Percentiles rank a stretch among this genome's conserved stretches.
Conservation (phyloP, 1,284 basidiomycete genomes). For the Porogramme epimiltina region DNA sequence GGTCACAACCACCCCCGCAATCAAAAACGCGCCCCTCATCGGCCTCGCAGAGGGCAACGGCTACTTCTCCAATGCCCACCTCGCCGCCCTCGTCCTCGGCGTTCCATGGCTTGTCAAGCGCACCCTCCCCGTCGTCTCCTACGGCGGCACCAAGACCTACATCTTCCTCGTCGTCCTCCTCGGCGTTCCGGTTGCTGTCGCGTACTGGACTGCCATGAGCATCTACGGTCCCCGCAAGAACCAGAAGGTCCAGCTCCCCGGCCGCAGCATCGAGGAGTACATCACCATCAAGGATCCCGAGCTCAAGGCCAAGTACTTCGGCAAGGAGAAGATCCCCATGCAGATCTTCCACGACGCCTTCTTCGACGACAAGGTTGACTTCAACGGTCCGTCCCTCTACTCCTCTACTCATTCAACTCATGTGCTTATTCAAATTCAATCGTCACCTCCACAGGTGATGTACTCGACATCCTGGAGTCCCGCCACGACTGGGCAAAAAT, state of each 20-base stretch:
- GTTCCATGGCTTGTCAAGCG: conserved; percentile 85
- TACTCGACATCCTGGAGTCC: conserved; percentile 92
- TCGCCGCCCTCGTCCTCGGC: conserved; percentile 75
- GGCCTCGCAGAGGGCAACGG: conserved; percentile 88
- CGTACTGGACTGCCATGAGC: conserved; percentile 91
- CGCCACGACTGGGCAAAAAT: conserved; percentile 96
- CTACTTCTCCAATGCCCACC: conserved; percentile 80
- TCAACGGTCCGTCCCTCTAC: conserved; percentile 69
- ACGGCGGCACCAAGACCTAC: conserved; percentile 84
- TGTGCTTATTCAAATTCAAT: conserved; percentile 2
- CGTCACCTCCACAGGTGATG: conserved; percentile 65
- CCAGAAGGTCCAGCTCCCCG: conserved; percentile 86
- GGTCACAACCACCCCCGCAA: conserved; percentile 64
- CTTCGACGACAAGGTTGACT: conserved; percentile 95
- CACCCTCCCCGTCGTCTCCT: conserved; percentile 74
- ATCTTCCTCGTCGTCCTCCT: conserved; percentile 76
- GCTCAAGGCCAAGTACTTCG: conserved; percentile 78
- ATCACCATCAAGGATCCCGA: conserved; percentile 88
- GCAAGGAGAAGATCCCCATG: conserved; percentile 94
- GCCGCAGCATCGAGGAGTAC: conserved; percentile 86
- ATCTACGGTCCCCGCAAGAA: conserved; percentile 83
- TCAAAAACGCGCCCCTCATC: conserved; percentile 82
- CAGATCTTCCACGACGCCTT: conserved; percentile 97
- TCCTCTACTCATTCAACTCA: conserved; percentile 11
- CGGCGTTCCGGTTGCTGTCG: conserved; percentile 79